A percentile compares a stretch with the other conserved stretches of the same genome.
Evolutionary conservation across 345 rosid species (phyloP).

Genomic region (Zanthoxylum bungeanum): DNA sequence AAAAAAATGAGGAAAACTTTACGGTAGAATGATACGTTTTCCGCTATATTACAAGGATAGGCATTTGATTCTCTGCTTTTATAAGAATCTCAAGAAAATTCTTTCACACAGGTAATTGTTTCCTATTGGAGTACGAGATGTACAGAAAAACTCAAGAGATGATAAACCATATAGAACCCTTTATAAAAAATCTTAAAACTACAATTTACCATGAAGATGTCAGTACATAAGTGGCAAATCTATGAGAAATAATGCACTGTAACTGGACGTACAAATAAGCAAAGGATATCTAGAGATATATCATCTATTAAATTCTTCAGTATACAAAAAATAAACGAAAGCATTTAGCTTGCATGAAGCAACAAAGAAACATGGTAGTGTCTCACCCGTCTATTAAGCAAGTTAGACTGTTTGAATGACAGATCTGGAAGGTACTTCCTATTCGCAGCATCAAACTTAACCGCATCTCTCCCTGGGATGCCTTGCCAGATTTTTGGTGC

Average conservation of each 20-base stretch:
- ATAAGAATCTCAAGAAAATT: not conserved
- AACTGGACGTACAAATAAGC: not conserved
- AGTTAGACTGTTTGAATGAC: constrained; percentile 25
- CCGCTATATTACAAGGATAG: not conserved
- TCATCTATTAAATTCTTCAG: not conserved
- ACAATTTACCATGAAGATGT: not conserved
- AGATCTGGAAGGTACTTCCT: constrained; percentile 33
- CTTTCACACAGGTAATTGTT: not conserved
- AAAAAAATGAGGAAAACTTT: not conserved
- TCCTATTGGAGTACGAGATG: not conserved
- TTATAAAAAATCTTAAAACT: not conserved
- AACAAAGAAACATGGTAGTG: constrained; percentile 10
- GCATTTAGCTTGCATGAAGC: constrained; percentile 11
- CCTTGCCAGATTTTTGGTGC: constrained; percentile 66
- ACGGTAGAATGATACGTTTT: not conserved
- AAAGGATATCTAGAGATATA: not conserved
- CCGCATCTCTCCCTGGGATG: constrained; percentile 42
- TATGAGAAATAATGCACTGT: not conserved
- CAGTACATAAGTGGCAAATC: not conserved
- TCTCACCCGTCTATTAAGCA: constrained; percentile 42
- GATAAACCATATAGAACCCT: not conserved
- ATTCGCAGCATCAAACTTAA: constrained; percentile 37
- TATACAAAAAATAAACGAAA: no score
- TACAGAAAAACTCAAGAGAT: not conserved
- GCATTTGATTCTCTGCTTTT: not conserved